phyloP scores from a whole-genome alignment of 1,284 basidiomycete genomes.

The Puccinia hordei region DNA sequence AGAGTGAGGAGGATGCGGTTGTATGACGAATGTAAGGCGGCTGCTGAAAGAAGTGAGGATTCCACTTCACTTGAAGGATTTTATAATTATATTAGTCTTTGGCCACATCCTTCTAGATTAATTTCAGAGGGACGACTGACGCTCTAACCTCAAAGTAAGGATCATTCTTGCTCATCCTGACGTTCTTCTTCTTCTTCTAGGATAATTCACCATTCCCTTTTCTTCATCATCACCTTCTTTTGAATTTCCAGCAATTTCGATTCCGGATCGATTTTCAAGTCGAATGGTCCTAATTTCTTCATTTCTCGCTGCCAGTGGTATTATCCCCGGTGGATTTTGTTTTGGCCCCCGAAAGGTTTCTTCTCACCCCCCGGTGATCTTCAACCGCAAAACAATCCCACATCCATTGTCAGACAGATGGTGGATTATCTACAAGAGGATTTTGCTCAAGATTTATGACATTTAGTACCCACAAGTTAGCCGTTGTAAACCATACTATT shows the following conservation, averaged over 20 bases:
- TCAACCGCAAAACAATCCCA: too few relatives aligned
- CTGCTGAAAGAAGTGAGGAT: constrained; percentile 35
- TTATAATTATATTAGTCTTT: background rate
- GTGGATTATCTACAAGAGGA: too few relatives aligned
- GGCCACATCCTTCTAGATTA: background rate
- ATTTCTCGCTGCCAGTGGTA: too few relatives aligned
- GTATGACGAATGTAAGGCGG: constrained; percentile 38
- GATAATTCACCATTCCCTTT: background rate
- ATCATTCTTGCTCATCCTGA: constrained; percentile 23
- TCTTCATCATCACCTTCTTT: constrained; percentile 3
- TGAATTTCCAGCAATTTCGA: too few relatives aligned
- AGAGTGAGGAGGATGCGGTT: constrained; percentile 40
- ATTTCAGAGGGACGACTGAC: constrained; percentile 7
- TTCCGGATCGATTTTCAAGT: background rate
- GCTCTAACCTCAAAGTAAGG: constrained; percentile 49
- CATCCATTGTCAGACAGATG: too few relatives aligned
- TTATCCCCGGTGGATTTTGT: too few relatives aligned
- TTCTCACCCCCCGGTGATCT: too few relatives aligned
- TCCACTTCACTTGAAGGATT: constrained; percentile 45
- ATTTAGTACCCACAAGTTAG: too few relatives aligned
- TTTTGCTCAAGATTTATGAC: too few relatives aligned
- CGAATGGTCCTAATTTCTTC: too few relatives aligned
- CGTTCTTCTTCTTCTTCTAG: background rate
- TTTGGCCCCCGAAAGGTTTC: too few relatives aligned
- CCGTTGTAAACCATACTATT: too few relatives aligned